Evolutionary conservation across 225 moss, liverwort and hornwort genomes (phyloP).

Genomic region (Bryum argenteum): DNA sequence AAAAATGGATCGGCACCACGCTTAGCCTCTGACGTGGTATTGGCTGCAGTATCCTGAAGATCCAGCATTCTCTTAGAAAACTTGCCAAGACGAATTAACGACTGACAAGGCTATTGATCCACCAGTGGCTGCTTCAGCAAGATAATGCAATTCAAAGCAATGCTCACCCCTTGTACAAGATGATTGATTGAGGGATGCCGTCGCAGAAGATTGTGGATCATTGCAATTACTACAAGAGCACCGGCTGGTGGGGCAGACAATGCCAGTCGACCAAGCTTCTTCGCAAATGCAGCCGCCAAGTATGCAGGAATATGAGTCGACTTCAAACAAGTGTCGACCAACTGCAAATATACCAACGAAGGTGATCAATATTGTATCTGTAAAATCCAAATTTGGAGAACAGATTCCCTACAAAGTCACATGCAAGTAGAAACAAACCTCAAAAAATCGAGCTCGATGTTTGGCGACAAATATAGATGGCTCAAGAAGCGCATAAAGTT

Average conservation of each 20-base stretch:
- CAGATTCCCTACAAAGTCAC: background rate
- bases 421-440: conserved; percentile 49
- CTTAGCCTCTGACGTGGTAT: conserved; percentile 39
- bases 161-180: conserved; percentile 83
- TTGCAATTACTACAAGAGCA: conserved; percentile 82
- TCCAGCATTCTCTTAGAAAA: conserved; percentile 2
- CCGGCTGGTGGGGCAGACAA: conserved; percentile 95
- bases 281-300: conserved; percentile 96
- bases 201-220: conserved; percentile 95
- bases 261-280: conserved; percentile 83
- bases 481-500: conserved; percentile 92
- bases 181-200: conserved; percentile 92
- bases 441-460: conserved; percentile 95
- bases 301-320: conserved; percentile 91
- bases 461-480: conserved; percentile 94
- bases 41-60: conserved; percentile 36
- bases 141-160: background rate
- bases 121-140: background rate
- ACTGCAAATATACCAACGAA: conserved; percentile 51
- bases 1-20: conserved; percentile 76
- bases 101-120: background rate
- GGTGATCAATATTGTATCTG: background rate
- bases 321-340: conserved; percentile 80
- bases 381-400: background rate
- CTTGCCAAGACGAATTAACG: background rate